Conservation (phyloP, 768 basidiomycete genomes). For the Leccinum obscurum region DNA sequence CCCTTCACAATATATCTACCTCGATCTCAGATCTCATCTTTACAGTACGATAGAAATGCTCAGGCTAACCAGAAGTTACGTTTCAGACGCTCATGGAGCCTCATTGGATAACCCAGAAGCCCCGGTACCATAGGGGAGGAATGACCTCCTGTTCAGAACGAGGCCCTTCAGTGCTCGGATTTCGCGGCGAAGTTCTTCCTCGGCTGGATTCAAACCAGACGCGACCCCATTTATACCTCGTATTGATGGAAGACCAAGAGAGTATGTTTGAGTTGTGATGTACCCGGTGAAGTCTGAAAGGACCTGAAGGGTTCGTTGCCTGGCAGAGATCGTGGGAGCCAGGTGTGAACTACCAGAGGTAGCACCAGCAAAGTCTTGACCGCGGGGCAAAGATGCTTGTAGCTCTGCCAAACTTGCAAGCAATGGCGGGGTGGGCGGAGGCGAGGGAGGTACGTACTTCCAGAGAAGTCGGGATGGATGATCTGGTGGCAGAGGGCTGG, state of each 20-base stretch:
- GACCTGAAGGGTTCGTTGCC: conserved; percentile 63
- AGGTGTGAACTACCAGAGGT: conserved; percentile 6
- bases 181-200: conserved; percentile 72
- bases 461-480: conserved; percentile 35
- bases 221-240: conserved; percentile 20
- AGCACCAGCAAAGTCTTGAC: conserved; percentile 16
- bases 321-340: conserved; percentile 32
- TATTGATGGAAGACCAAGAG: conserved; percentile 19
- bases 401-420: conserved; percentile 23
- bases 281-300: conserved; percentile 78
- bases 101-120: conserved; percentile 10
- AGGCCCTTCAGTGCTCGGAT: conserved; percentile 78
- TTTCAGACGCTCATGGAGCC: conserved; percentile 2
- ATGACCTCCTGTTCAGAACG: conserved; percentile 66
- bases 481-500: conserved; percentile 9
- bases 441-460: conserved; percentile 38
- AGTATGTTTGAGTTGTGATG: conserved; percentile 72
- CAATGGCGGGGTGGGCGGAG: conserved; percentile 31
- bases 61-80: neutral
- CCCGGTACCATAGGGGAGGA: conserved; percentile 9
- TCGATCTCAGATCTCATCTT: neutral
- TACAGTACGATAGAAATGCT: neutral
- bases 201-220: conserved; percentile 29
- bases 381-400: conserved; percentile 22
- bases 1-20: neutral